Evolutionary conservation across 495 filamentous ascomycete species (phyloP).

Genomic region (Aspergillus biplanus): DNA sequence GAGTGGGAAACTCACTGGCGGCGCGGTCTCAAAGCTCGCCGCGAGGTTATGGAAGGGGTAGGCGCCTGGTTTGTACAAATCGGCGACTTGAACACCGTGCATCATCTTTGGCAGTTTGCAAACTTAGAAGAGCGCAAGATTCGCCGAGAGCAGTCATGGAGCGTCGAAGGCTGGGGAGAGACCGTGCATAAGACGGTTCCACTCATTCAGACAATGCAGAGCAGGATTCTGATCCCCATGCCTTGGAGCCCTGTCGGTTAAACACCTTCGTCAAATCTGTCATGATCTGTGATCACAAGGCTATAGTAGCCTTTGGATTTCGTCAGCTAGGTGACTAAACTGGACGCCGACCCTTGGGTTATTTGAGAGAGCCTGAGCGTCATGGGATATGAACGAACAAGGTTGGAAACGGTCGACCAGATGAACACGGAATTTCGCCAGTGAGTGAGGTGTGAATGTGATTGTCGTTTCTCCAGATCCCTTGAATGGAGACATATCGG

Average conservation of each 20-base stretch:
- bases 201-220: slow-evolving; percentile 95
- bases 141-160: slow-evolving; percentile 92
- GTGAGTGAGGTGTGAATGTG: slow-evolving; percentile 2
- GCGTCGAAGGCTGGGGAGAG: slow-evolving; percentile 92
- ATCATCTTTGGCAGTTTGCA: slow-evolving; percentile 98
- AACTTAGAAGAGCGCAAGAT: slow-evolving; percentile 92
- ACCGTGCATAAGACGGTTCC: slow-evolving; percentile 99
- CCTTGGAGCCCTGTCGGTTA: slow-evolving; percentile 92
- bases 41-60: slow-evolving; percentile 98
- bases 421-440: not conserved
- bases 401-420: slow-evolving; percentile 7
- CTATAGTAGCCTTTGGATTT: not conserved
- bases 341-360: not conserved
- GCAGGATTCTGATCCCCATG: slow-evolving; percentile 89
- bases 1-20: slow-evolving; percentile 99
- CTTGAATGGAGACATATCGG: slow-evolving; percentile 6
- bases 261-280: slow-evolving; percentile 6
- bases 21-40: slow-evolving; percentile 82
- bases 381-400: slow-evolving; percentile 6
- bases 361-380: slow-evolving; percentile 1
- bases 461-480: slow-evolving; percentile 5
- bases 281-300: slow-evolving; percentile 13
- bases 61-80: slow-evolving; percentile 99
- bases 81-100: slow-evolving; percentile 94
- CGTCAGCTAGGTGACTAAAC: not conserved